Base-by-base conservation (phyloP, 208 protist genomes). In the Wallacemonas sp. region DNA sequence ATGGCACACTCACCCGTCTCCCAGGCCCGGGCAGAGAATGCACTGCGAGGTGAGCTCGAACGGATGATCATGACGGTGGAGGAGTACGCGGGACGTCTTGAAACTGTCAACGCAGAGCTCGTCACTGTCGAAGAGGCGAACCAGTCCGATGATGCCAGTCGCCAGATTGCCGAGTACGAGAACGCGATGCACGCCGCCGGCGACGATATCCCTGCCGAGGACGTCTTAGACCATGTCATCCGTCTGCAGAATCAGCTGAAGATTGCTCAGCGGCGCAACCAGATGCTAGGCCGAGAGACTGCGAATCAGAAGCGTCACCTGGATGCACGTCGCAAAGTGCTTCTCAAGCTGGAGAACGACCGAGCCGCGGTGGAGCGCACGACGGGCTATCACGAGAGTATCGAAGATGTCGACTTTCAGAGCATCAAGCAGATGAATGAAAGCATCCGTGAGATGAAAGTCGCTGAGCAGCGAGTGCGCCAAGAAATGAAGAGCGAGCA, bases 181-280 rank as follows among this genome's bases (percentile, higher is more conserved):
- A 59, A 70, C 33, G 47, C 64, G 33, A 62, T 56, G 33, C 60
- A 79, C 34, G 30, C 45, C n/a, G 60, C 84, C 60, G 62, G 68
- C 27, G 65, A 55, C 21, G 80, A 79, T 17, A 88, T 97, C 58
- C 75, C 86, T 14, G 86, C 87, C 14, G 86, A 97, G 60, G 91
- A 95, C 51, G 89, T 83, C 1, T 72, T 94, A 30, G 91, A 97
- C 59, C 81, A 74, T 70, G 77, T 95, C 27, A 80, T 93, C 38
- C 79, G 88, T 17, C 38, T 95, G 62, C 68, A 97, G 67, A 97
- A 97, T 68, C 80, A 88, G 53, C 77, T 97, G 15, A 94, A 94
- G 68, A 86, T 95, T 68, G 77, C 80, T 28, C 70, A 72, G 33
- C 84, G 88, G 24, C 84, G 89, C 56, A 94, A 94, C 62, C 70